phyloP scores from a whole-genome alignment of 371 early-diverging fungal genomes.

The Choanephora cucurbitarum region DNA sequence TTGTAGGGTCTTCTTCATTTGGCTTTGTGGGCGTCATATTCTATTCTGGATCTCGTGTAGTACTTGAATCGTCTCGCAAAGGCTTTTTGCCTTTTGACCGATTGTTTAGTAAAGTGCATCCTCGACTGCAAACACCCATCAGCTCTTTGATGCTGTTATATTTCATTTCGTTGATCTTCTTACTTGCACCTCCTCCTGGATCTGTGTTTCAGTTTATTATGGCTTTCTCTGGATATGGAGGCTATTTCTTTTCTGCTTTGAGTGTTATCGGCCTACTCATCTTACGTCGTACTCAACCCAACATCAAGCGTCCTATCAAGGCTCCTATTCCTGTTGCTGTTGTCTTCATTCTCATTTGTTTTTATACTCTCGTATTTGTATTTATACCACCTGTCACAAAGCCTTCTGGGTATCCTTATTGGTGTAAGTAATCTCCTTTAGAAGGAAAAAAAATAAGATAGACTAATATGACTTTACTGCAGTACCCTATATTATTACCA shows the following conservation, averaged over 20 bases:
- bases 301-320: slow-evolving; percentile 27
- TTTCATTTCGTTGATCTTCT: slow-evolving; percentile 20
- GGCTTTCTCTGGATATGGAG: slow-evolving; percentile 25
- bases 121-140: slow-evolving; percentile 28
- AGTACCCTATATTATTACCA: slow-evolving; percentile 28
- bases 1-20: slow-evolving; percentile 28
- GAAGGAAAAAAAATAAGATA: neutral
- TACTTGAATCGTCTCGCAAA: slow-evolving; percentile 25
- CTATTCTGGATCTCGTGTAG: slow-evolving; percentile 28
- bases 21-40: slow-evolving; percentile 27
- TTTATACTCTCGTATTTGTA: slow-evolving; percentile 27
- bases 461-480: neutral
- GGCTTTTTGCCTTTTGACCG: slow-evolving; percentile 26
- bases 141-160: slow-evolving; percentile 18
- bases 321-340: slow-evolving; percentile 17
- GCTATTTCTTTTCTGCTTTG: slow-evolving; percentile 23
- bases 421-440: slow-evolving; percentile 13
- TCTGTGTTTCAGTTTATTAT: slow-evolving; percentile 26
- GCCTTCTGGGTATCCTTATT: slow-evolving; percentile 25
- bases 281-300: slow-evolving; percentile 24
- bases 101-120: slow-evolving; percentile 26
- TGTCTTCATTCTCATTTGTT: slow-evolving; percentile 21
- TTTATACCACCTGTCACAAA: slow-evolving; percentile 23
- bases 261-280: slow-evolving; percentile 24
- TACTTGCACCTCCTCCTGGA: slow-evolving; percentile 32